Evolutionary conservation across 306 rosid genomes (phyloP).

Genomic region (Cicer chorassanicum): DNA sequence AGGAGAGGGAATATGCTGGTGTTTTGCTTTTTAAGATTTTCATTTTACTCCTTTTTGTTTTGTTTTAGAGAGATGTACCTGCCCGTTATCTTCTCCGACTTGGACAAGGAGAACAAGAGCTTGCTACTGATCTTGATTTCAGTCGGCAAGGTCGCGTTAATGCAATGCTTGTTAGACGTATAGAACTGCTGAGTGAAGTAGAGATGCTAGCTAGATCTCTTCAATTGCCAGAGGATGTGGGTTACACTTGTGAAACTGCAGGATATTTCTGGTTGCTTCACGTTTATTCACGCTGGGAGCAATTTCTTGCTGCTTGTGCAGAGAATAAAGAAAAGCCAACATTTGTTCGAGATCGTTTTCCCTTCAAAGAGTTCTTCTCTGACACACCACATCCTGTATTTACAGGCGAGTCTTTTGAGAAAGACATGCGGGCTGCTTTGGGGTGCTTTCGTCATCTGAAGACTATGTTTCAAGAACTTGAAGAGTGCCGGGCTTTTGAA

Average conservation of each 20-base stretch:
- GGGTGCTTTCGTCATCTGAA: constrained; percentile 93
- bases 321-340: constrained; percentile 70
- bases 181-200: constrained; percentile 90
- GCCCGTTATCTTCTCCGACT: constrained; percentile 99
- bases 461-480: constrained; percentile 96
- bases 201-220: constrained; percentile 97
- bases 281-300: constrained; percentile 98
- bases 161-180: constrained; percentile 90
- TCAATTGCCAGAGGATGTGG: constrained; percentile 95
- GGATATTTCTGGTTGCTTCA: constrained; percentile 99
- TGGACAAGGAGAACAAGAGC: constrained; percentile 99
- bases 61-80: constrained; percentile 92
- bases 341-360: constrained; percentile 84
- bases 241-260: constrained; percentile 98
- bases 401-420: constrained; percentile 84
- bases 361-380: constrained; percentile 89
- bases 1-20: background rate
- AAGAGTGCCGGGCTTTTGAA: constrained; percentile 97
- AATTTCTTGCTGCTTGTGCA: constrained; percentile 78
- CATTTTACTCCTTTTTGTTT: constrained; percentile 19
- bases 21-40: background rate
- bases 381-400: constrained; percentile 72
- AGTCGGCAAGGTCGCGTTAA: constrained; percentile 99
- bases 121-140: constrained; percentile 97
- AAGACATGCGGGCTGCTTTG: constrained; percentile 85